These are phyloP conservation scores for Vitis rotundifolia DNA, from an alignment of 164 flowering plant genomes.

Conservation along the genomic window DNA sequence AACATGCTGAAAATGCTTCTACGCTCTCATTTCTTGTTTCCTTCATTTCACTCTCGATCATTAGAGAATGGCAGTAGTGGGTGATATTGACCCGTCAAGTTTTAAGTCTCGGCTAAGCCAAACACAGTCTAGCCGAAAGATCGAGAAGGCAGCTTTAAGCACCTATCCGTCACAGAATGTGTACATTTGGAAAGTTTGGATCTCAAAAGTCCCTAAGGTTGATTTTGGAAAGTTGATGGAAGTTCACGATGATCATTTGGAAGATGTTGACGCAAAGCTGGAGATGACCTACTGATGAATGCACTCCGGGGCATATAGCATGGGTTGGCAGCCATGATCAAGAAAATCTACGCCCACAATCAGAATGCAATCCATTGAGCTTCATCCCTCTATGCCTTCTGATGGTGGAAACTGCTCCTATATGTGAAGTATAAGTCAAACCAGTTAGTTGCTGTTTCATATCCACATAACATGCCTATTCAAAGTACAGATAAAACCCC, in stretches of 20 bases:
- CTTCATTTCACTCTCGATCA: too few species aligned
- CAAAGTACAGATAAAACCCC: slow-evolving; percentile 31
- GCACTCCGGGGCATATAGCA: too few species aligned
- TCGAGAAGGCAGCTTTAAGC: slow-evolving; percentile 70
- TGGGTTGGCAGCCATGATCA: too few species aligned
- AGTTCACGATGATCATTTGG: slow-evolving; percentile 70
- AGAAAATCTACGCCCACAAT: too few species aligned
- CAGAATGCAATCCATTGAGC: slow-evolving; percentile 60
- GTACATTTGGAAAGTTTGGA: slow-evolving; percentile 72
- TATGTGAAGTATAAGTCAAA: slow-evolving; percentile 67
- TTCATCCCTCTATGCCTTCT: slow-evolving; percentile 88
- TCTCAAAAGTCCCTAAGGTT: slow-evolving; percentile 80
- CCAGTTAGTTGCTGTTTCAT: too few species aligned
- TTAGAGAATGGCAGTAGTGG: too few species aligned
- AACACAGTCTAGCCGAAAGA: slow-evolving; percentile 48
- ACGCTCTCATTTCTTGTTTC: too few species aligned
- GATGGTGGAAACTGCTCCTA: slow-evolving; percentile 81
- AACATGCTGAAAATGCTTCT: too few species aligned
- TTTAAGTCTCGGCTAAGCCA: too few species aligned
- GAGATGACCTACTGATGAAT: slow-evolving; percentile 81
- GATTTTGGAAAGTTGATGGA: slow-evolving; percentile 85
- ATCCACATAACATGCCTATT: slow-evolving; percentile 26
- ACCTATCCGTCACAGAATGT: slow-evolving; percentile 77
- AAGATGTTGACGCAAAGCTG: slow-evolving; percentile 69
- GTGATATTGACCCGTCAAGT: too few species aligned